These are phyloP conservation scores for Pseudocercospora eumusae DNA, from an alignment of 2,329 filamentous ascomycete genomes.

Conservation along the genomic window DNA sequence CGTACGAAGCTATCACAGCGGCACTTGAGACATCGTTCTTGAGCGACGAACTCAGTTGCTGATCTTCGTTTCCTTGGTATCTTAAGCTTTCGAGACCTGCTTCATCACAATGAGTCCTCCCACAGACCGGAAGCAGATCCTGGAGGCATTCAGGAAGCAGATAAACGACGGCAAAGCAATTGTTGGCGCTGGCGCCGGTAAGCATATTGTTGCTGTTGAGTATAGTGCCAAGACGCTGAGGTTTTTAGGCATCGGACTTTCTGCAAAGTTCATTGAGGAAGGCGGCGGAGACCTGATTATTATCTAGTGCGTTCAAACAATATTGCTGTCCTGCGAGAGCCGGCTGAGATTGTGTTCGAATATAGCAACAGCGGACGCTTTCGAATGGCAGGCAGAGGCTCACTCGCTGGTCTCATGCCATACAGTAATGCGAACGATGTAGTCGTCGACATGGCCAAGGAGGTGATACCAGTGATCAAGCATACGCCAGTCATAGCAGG, in stretches of 20 bases:
- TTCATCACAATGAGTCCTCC: slow-evolving; percentile 56
- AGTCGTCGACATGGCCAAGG: slow-evolving; percentile 68
- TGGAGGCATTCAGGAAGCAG: slow-evolving; percentile 56
- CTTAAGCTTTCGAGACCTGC: neutral
- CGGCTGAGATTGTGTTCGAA: neutral
- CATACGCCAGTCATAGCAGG: slow-evolving; percentile 68
- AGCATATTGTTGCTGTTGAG: slow-evolving; percentile 8
- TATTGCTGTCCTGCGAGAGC: neutral
- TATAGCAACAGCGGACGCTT: slow-evolving; percentile 65
- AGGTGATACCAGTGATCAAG: slow-evolving; percentile 66
- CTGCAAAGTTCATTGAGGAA: slow-evolving; percentile 69
- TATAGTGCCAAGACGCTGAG: slow-evolving; percentile 2
- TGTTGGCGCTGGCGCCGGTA: slow-evolving; percentile 67
- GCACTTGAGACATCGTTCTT: neutral
- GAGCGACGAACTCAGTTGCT: neutral
- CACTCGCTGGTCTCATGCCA: slow-evolving; percentile 68
- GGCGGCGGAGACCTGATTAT: slow-evolving; percentile 68
- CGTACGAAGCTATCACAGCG: slow-evolving; percentile 4
- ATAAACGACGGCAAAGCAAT: slow-evolving; percentile 60
- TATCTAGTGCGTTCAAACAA: slow-evolving; percentile 16
- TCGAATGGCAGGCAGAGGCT: slow-evolving; percentile 71
- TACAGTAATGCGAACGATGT: slow-evolving; percentile 71
- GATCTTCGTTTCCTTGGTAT: neutral
- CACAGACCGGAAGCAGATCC: slow-evolving; percentile 58
- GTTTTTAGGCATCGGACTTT: slow-evolving; percentile 63